phyloP scores from a whole-genome alignment of 208 protist species.

The Herpetomonas tarakana region DNA sequence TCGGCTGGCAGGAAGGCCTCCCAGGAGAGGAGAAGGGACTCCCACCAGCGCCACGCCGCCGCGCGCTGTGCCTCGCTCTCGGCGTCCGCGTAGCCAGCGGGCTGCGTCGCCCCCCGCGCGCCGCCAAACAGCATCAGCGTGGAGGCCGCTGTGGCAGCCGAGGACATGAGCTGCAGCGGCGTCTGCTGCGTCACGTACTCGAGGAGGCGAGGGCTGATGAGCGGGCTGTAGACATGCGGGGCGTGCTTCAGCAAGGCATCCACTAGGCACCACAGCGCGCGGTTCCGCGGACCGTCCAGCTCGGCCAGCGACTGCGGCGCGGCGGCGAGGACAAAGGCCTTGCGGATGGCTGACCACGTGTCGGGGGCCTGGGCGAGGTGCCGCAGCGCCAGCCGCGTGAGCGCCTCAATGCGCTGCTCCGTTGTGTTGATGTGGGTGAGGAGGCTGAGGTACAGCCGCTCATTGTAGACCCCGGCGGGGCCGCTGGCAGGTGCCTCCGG shows the following conservation, averaged over 20 bases:
- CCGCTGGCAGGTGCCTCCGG: background rate
- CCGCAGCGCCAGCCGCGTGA: conserved; percentile 55
- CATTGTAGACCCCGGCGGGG: conserved; percentile 28
- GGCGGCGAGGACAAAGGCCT: conserved; percentile 45
- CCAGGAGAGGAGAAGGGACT: conserved; percentile 70
- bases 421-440: conserved; percentile 54
- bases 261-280: conserved; percentile 71
- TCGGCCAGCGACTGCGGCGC: conserved; percentile 18
- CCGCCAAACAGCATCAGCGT: conserved; percentile 6
- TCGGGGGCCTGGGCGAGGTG: conserved; percentile 48
- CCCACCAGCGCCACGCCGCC: conserved; percentile 43
- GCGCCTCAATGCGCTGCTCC: conserved; percentile 41
- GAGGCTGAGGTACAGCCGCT: conserved; percentile 53
- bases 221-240: conserved; percentile 70
- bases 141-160: conserved; percentile 6
- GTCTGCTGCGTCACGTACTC: conserved; percentile 75
- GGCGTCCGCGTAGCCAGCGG: background rate
- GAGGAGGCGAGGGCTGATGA: conserved; percentile 55
- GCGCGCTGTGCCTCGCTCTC: conserved; percentile 9
- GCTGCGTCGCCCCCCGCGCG: background rate
- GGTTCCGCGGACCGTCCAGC: conserved; percentile 38
- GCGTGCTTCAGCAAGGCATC: conserved; percentile 75
- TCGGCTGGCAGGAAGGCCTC: conserved; percentile 41
- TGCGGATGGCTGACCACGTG: conserved; percentile 64
- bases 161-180: conserved; percentile 45